Conservation (phyloP, 805 yeast species). For the Jamesozyma spencerorum region DNA sequence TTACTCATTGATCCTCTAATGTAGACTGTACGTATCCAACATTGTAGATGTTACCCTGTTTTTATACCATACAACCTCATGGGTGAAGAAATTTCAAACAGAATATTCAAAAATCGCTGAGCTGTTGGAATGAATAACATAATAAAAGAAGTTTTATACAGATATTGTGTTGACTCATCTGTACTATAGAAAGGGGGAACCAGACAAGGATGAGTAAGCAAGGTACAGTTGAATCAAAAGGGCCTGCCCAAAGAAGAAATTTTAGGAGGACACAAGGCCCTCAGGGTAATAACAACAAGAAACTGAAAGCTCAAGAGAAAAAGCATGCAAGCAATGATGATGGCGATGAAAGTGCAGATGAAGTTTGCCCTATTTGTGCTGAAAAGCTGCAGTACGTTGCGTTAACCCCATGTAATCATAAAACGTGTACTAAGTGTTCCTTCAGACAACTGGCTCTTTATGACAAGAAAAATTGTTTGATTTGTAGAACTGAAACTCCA, state of each 20-base stretch:
- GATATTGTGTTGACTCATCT: too few species aligned
- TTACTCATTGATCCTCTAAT: too few species aligned
- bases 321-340: neutral
- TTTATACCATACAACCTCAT: too few species aligned
- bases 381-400: slow-evolving; percentile 56
- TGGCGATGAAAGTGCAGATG: slow-evolving; percentile 29
- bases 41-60: too few species aligned
- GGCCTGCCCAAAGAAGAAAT: neutral
- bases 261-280: slow-evolving; percentile 20
- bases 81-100: too few species aligned
- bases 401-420: slow-evolving; percentile 74
- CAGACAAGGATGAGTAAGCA: too few species aligned
- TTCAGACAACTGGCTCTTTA: slow-evolving; percentile 77
- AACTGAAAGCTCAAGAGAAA: slow-evolving; percentile 5
- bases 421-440: slow-evolving; percentile 72
- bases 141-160: too few species aligned
- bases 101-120: too few species aligned
- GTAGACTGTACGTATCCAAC: too few species aligned
- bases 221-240: neutral
- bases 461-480: slow-evolving; percentile 63
- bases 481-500: slow-evolving; percentile 69
- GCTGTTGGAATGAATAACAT: too few species aligned
- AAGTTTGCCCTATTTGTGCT: slow-evolving; percentile 77
- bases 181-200: too few species aligned
- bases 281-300: slow-evolving; percentile 5